Conservation (phyloP, 106 monocot species). For the Acorus calamus region DNA sequence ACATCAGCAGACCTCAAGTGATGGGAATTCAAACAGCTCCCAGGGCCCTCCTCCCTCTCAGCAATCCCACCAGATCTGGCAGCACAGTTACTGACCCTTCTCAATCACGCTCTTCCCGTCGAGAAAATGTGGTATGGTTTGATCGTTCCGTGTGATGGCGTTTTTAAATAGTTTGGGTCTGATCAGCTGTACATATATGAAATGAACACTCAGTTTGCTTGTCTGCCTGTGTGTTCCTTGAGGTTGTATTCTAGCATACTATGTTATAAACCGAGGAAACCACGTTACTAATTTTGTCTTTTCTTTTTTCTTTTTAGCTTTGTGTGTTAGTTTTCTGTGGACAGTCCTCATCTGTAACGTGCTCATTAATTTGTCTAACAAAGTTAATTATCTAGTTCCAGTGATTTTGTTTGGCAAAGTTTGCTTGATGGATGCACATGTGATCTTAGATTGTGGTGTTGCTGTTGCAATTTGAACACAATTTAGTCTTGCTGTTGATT, state of each 20-base stretch:
- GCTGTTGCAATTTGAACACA: too few species aligned
- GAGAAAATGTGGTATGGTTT: neutral
- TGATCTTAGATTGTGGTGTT: too few species aligned
- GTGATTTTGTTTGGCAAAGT: too few species aligned
- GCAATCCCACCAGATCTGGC: slow-evolving; percentile 76
- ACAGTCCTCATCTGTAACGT: too few species aligned
- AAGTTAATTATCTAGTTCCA: too few species aligned
- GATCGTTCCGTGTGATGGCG: neutral
- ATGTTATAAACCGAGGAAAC: too few species aligned
- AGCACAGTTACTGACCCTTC: slow-evolving; percentile 49
- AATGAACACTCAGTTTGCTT: neutral
- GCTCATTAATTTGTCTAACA: too few species aligned
- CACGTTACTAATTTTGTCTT: too few species aligned
- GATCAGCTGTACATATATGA: slow-evolving; percentile 7
- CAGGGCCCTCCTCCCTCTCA: slow-evolving; percentile 49
- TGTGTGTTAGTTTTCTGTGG: too few species aligned
- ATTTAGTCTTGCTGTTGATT: too few species aligned
- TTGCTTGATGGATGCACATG: too few species aligned
- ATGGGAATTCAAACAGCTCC: slow-evolving; percentile 33
- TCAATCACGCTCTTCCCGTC: neutral
- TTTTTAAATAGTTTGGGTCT: neutral
- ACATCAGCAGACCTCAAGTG: slow-evolving; percentile 43
- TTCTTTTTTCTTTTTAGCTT: too few species aligned
- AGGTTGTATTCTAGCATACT: neutral
- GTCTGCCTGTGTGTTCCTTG: neutral